phyloP scores from a whole-genome alignment of 345 rosid genomes.

The Gossypioides kirkii region DNA sequence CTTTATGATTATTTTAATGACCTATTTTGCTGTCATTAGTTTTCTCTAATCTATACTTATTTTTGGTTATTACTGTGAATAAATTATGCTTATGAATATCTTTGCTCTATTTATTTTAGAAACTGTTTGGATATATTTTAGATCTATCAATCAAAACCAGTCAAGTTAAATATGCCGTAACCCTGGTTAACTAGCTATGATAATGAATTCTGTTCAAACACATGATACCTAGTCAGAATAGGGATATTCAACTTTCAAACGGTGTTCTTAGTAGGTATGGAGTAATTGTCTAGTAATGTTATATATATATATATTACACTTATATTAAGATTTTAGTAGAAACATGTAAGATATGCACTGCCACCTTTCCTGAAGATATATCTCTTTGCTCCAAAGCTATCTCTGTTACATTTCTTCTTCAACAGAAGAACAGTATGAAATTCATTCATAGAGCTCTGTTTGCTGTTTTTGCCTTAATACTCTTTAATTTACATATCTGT shows the following conservation, averaged over 20 bases:
- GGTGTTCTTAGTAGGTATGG: background rate
- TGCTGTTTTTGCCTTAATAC: conserved; percentile 21
- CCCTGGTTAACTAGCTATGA: background rate
- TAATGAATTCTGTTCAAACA: background rate
- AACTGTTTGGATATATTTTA: background rate
- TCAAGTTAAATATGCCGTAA: background rate
- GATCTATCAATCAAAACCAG: background rate
- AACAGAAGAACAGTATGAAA: conserved; percentile 17
- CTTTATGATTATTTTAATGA: conserved; percentile 6
- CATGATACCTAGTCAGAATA: conserved; percentile 2
- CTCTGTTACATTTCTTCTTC: background rate
- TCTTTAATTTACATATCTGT: conserved; percentile 21
- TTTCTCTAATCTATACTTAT: conserved; percentile 2
- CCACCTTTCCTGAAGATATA: conserved; percentile 2
- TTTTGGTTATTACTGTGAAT: background rate
- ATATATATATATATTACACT: conserved; percentile 9
- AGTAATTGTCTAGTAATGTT: conserved; percentile 2
- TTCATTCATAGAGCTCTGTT: conserved; percentile 16
- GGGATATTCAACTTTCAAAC: background rate
- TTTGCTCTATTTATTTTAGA: background rate
- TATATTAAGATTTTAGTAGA: background rate
- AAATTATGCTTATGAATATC: background rate
- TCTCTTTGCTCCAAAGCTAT: background rate
- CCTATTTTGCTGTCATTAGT: background rate
- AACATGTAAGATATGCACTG: background rate